Evolutionary conservation across 352 stramenopile genomes (phyloP).

Genomic region (Globisporangium heterothallicum): DNA sequence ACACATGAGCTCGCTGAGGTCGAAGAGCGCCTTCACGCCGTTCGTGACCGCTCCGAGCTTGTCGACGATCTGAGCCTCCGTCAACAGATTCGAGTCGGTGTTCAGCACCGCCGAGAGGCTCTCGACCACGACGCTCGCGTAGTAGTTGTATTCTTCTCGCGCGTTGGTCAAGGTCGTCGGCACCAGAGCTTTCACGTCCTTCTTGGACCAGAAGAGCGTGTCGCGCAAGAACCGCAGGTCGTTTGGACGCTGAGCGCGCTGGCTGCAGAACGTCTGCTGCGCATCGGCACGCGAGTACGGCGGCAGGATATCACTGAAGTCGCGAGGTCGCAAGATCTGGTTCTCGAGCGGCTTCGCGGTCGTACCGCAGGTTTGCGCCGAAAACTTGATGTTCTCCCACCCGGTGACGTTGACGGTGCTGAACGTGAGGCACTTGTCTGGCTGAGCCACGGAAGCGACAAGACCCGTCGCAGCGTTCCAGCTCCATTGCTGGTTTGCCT

Average conservation of each 20-base stretch:
- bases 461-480: neutral
- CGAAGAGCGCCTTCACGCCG: neutral
- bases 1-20: constrained; percentile 3
- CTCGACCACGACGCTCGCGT: constrained; percentile 14
- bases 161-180: constrained; percentile 1
- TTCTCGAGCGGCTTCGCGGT: neutral
- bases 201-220: constrained; percentile 6
- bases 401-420: neutral
- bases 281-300: neutral
- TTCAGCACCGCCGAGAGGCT: constrained; percentile 3
- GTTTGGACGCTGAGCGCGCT: neutral
- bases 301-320: neutral
- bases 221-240: constrained; percentile 11
- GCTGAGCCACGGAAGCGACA: neutral
- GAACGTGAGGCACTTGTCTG: constrained; percentile 4
- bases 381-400: neutral
- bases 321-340: neutral
- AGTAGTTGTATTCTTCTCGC: constrained; percentile 12
- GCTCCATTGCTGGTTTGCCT: neutral
- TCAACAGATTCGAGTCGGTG: neutral
- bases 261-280: constrained; percentile 4
- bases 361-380: neutral
- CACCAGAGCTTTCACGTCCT: constrained; percentile 12
- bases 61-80: neutral
- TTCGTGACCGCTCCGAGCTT: neutral